These are phyloP conservation scores for Chytriomyces sp. DNA, from an alignment of 192 early-diverging fungal species.

Conservation along the genomic window DNA sequence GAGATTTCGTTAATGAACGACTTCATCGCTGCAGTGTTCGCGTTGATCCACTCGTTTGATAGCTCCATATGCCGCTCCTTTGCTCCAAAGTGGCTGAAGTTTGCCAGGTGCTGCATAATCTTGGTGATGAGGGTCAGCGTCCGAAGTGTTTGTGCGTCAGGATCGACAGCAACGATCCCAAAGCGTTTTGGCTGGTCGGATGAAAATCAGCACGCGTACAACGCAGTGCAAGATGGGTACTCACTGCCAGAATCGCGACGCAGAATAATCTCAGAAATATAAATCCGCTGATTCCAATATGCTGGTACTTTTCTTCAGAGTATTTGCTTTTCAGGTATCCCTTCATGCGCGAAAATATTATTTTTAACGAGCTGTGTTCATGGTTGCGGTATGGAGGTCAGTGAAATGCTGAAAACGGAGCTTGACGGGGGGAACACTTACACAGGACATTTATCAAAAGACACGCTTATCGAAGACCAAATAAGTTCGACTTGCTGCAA, in stretches of 20 bases:
- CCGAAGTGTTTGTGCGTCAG: constrained; percentile 46
- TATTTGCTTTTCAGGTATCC: constrained; percentile 23
- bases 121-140: constrained; percentile 63
- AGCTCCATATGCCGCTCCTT: constrained; percentile 65
- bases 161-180: constrained; percentile 45
- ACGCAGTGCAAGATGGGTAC: constrained; percentile 14
- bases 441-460: constrained; percentile 43
- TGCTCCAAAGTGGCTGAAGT: constrained; percentile 59
- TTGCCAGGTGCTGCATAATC: constrained; percentile 66
- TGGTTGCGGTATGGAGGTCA: neutral
- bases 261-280: constrained; percentile 66
- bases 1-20: constrained; percentile 60
- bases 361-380: constrained; percentile 8
- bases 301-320: constrained; percentile 41
- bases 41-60: constrained; percentile 58
- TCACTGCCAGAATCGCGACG: constrained; percentile 59
- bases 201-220: neutral
- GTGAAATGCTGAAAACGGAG: constrained; percentile 3
- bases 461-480: constrained; percentile 49
- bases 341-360: constrained; percentile 33
- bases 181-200: constrained; percentile 55
- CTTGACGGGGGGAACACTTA: neutral
- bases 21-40: constrained; percentile 52
- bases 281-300: constrained; percentile 60
- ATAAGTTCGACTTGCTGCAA: constrained; percentile 37